A percentile compares a stretch with the other conserved stretches of the same genome.
Conservation (phyloP, 2,329 filamentous ascomycete genomes). For the Fusarium proliferatum region DNA sequence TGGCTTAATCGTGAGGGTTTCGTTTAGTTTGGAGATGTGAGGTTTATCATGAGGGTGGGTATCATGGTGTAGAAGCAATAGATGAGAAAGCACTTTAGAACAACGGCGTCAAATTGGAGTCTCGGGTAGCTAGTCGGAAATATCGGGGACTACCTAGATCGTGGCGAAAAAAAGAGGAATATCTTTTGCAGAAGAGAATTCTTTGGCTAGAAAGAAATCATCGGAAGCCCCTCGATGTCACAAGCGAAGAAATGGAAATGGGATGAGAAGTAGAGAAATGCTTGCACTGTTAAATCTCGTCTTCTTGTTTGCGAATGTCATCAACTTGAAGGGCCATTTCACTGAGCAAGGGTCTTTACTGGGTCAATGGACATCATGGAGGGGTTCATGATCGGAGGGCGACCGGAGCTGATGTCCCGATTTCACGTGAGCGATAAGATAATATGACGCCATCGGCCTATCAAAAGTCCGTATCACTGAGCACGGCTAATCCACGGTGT, state of each 20-base stretch:
- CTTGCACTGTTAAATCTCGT: not conserved
- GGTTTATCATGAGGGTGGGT: conserved; percentile 63
- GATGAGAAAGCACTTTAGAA: conserved; percentile 60
- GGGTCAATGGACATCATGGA: conserved; percentile 4
- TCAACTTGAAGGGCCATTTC: not conserved
- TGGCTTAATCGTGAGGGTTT: not conserved
- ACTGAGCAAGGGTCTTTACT: not conserved
- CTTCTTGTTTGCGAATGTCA: not conserved
- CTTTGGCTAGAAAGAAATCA: not conserved
- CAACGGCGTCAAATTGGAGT: conserved; percentile 50
- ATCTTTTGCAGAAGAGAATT: not conserved
- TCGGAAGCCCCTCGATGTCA: not conserved
- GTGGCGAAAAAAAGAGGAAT: conserved; percentile 21
- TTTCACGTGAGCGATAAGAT: not conserved
- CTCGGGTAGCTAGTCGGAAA: conserved; percentile 25
- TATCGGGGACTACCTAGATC: conserved; percentile 5
- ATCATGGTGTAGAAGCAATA: conserved; percentile 62
- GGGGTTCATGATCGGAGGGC: conserved; percentile 22
- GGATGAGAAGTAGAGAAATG: too few species aligned
- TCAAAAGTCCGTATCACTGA: conserved; percentile 26
- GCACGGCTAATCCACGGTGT: conserved; percentile 37
- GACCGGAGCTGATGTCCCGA: conserved; percentile 1
- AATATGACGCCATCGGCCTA: conserved; percentile 42
- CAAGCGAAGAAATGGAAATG: not conserved
- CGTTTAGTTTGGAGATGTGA: conserved; percentile 44